These are phyloP conservation scores for Ogataea hybrid DNA, from an alignment of 1,139 yeast species.

Conservation along the genomic window DNA sequence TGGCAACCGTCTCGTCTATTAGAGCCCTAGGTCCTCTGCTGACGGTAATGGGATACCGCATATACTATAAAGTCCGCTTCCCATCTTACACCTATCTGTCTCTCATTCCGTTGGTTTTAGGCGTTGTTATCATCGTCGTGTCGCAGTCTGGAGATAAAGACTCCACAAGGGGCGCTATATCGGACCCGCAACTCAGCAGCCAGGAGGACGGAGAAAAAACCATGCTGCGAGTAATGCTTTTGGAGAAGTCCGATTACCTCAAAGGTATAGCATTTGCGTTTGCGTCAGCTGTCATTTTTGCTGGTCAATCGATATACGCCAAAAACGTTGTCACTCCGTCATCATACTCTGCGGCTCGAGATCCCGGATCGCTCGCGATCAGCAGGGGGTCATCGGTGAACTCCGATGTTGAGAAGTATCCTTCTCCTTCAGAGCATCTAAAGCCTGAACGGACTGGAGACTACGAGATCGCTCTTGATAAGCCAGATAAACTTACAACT, in stretches of 20 bases:
- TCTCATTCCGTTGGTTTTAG: slow-evolving; percentile 68
- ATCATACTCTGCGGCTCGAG: slow-evolving; percentile 1
- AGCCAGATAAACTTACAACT: slow-evolving; percentile 78
- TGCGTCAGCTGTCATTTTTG: slow-evolving; percentile 77
- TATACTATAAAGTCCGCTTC: slow-evolving; percentile 57
- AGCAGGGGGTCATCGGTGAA: slow-evolving; percentile 19
- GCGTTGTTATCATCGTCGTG: slow-evolving; percentile 75
- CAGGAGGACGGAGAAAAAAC: slow-evolving; percentile 10
- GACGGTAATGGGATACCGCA: slow-evolving; percentile 73
- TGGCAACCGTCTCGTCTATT: slow-evolving; percentile 85
- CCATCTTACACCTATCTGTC: slow-evolving; percentile 68
- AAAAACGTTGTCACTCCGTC: slow-evolving; percentile 54
- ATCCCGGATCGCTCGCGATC: slow-evolving; percentile 22
- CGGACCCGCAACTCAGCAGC: slow-evolving; percentile 23
- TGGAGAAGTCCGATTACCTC: slow-evolving; percentile 17
- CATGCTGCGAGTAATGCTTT: slow-evolving; percentile 2
- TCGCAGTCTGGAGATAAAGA: slow-evolving; percentile 25
- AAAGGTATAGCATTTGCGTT: slow-evolving; percentile 53
- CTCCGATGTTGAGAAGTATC: slow-evolving; percentile 14
- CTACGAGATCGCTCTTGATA: slow-evolving; percentile 29
- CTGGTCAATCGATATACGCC: slow-evolving; percentile 86
- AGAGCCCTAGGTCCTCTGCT: slow-evolving; percentile 84
- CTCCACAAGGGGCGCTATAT: slow-evolving; percentile 8
- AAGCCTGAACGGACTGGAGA: slow-evolving; percentile 1
- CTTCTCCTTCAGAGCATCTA: not conserved